Percentiles rank a stretch among this genome's conserved stretches.
Evolutionary conservation across 1,284 basidiomycete species (phyloP).

Genomic region (Limonomyces culmigenus): DNA sequence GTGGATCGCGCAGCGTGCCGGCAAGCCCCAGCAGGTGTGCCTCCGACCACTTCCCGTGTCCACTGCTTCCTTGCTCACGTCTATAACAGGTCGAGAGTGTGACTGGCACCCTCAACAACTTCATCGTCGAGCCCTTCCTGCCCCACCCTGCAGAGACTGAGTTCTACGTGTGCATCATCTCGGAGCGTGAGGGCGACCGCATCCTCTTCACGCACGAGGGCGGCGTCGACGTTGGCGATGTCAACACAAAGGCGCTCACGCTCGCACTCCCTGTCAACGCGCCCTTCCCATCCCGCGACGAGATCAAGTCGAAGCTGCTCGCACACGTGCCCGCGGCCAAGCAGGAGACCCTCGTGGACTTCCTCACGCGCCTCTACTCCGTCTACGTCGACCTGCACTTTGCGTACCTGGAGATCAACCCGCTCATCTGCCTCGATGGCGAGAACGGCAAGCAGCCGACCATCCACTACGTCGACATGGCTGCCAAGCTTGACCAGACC

Average conservation of each 20-base stretch:
- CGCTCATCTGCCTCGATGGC: slow-evolving; percentile 85
- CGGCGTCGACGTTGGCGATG: slow-evolving; percentile 97
- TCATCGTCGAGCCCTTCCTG: slow-evolving; percentile 97
- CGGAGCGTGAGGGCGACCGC: slow-evolving; percentile 84
- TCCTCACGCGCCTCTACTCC: slow-evolving; percentile 88
- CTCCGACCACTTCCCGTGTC: slow-evolving; percentile 5
- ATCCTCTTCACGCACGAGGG: slow-evolving; percentile 99
- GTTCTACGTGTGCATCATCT: slow-evolving; percentile 98
- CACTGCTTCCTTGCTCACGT: background rate
- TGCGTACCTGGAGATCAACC: slow-evolving; percentile 99
- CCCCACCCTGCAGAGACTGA: slow-evolving; percentile 90
- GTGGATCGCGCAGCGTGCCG: slow-evolving; percentile 85
- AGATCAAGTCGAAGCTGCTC: slow-evolving; percentile 63
- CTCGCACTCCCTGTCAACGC: slow-evolving; percentile 70
- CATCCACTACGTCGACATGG: slow-evolving; percentile 98
- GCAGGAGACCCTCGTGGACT: slow-evolving; percentile 83
- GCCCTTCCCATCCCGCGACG: slow-evolving; percentile 67
- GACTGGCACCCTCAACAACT: slow-evolving; percentile 90
- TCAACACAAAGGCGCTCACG: slow-evolving; percentile 92
- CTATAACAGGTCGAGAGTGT: slow-evolving; percentile 70
- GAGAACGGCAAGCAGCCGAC: slow-evolving; percentile 57
- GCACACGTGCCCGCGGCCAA: slow-evolving; percentile 65
- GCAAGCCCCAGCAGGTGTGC: slow-evolving; percentile 80
- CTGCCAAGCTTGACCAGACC: slow-evolving; percentile 97
- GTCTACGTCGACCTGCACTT: slow-evolving; percentile 98